Conservation (phyloP, 441 rosid species). For the Bruguiera hainesii region DNA sequence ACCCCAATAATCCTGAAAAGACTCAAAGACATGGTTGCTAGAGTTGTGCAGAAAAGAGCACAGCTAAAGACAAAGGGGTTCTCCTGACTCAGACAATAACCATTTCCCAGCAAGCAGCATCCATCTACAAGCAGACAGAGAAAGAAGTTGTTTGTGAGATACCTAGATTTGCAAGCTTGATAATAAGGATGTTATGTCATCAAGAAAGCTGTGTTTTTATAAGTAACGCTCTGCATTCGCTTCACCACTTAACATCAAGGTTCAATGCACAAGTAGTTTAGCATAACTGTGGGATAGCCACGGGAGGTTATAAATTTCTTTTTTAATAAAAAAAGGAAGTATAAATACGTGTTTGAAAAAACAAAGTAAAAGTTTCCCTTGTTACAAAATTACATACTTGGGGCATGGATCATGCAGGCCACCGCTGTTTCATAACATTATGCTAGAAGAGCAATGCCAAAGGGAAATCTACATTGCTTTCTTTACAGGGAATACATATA, state of each 20-base stretch:
- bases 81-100: conserved; percentile 20
- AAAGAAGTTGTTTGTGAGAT: conserved; percentile 3
- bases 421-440: not conserved
- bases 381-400: conserved; percentile 20
- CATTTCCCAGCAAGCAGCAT: conserved; percentile 1
- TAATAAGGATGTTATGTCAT: conserved; percentile 32
- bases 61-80: conserved; percentile 34
- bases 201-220: conserved; percentile 17
- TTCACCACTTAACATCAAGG: conserved; percentile 6
- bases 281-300: not conserved
- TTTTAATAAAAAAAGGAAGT: not conserved
- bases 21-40: conserved; percentile 76
- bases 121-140: conserved; percentile 4
- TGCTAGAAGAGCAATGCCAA: conserved; percentile 12
- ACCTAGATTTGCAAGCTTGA: conserved; percentile 8
- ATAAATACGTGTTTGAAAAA: conserved; percentile 3
- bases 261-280: conserved; percentile 6
- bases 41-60: conserved; percentile 36
- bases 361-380: conserved; percentile 2
- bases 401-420: conserved; percentile 13
- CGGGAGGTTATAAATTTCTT: too few relatives aligned
- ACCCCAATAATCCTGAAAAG: conserved; percentile 57
- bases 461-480: conserved; percentile 22
- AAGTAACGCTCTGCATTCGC: conserved; percentile 2
- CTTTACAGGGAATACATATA: conserved; percentile 35